phyloP scores from a whole-genome alignment of 352 stramenopile species.

The Hyaloperonospora brassicae region DNA sequence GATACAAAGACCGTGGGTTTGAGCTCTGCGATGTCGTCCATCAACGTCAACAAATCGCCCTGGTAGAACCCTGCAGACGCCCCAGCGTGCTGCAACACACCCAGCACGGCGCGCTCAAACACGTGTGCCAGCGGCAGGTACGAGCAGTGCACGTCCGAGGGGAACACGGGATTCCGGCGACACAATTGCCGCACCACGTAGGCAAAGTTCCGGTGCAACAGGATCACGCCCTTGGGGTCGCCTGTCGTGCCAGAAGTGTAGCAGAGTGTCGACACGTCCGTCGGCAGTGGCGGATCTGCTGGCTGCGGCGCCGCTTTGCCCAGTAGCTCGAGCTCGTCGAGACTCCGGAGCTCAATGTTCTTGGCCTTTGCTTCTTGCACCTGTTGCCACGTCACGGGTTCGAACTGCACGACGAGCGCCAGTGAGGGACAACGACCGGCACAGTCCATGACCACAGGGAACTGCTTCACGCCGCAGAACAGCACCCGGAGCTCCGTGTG shows the following conservation, averaged over 20 bases:
- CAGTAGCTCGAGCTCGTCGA: constrained; percentile 34
- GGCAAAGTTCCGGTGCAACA: constrained; percentile 84
- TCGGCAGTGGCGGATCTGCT: constrained; percentile 38
- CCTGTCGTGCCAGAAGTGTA: constrained; percentile 95
- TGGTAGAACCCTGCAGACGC: constrained; percentile 66
- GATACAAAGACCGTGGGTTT: constrained; percentile 89
- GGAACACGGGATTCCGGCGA: constrained; percentile 5
- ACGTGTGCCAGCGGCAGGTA: constrained; percentile 96
- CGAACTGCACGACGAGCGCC: constrained; percentile 50
- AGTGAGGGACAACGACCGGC: constrained; percentile 33
- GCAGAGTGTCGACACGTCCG: constrained; percentile 90
- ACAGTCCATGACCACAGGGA: constrained; percentile 50
- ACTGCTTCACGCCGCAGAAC: constrained; percentile 49
- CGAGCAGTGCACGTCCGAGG: constrained; percentile 88
- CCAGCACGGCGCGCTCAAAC: constrained; percentile 90
- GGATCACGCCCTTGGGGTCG: constrained; percentile 92
- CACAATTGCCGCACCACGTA: background rate
- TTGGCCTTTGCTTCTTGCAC: constrained; percentile 6
- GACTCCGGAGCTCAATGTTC: constrained; percentile 32
- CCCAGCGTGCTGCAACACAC: constrained; percentile 76
- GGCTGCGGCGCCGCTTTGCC: constrained; percentile 33
- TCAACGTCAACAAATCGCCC: constrained; percentile 85
- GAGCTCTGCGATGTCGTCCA: constrained; percentile 92
- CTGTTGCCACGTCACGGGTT: constrained; percentile 18
- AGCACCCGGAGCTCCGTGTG: constrained; percentile 58